A percentile compares a stretch with the other conserved stretches of the same genome.
phyloP scores from a whole-genome alignment of 2,329 filamentous ascomycete genomes.

The Arthrobotrys conoides region DNA sequence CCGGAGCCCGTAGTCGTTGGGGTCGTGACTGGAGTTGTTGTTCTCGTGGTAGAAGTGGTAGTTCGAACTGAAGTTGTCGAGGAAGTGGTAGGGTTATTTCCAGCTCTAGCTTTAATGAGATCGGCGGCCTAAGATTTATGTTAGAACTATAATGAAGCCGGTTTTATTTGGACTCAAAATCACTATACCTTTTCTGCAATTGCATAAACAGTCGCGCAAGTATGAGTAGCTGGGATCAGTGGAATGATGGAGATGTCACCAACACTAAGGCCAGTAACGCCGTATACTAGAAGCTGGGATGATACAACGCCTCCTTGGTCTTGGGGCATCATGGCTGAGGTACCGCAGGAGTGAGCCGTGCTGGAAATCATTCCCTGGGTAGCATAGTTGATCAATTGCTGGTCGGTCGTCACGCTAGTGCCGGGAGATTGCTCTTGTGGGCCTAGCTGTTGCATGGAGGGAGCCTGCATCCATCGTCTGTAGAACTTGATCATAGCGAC shows the following conservation, averaged over 20 bases:
- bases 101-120: slow-evolving; percentile 67
- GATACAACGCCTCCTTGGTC: slow-evolving; percentile 71
- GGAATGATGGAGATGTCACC: slow-evolving; percentile 70
- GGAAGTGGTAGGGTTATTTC: slow-evolving; percentile 17
- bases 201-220: slow-evolving; percentile 67
- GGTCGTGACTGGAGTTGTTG: slow-evolving; percentile 13
- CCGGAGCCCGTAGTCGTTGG: slow-evolving; percentile 7
- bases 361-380: slow-evolving; percentile 66
- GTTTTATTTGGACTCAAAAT: background rate
- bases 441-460: slow-evolving; percentile 64
- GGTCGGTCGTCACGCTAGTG: slow-evolving; percentile 64
- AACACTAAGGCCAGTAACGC: slow-evolving; percentile 68
- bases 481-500: slow-evolving; percentile 66
- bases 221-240: slow-evolving; percentile 67
- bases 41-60: slow-evolving; percentile 33
- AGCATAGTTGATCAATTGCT: slow-evolving; percentile 63
- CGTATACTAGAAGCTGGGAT: slow-evolving; percentile 68
- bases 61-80: slow-evolving; percentile 31
- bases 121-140: slow-evolving; percentile 67
- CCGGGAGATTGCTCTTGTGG: slow-evolving; percentile 66
- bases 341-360: slow-evolving; percentile 71
- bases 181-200: slow-evolving; percentile 68
- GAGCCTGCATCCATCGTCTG: slow-evolving; percentile 66
- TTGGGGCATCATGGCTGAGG: slow-evolving; percentile 70
- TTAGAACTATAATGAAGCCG: slow-evolving; percentile 33